Evolutionary conservation across 805 yeast species (phyloP).

Genomic region (Saccharomyces jurei): DNA sequence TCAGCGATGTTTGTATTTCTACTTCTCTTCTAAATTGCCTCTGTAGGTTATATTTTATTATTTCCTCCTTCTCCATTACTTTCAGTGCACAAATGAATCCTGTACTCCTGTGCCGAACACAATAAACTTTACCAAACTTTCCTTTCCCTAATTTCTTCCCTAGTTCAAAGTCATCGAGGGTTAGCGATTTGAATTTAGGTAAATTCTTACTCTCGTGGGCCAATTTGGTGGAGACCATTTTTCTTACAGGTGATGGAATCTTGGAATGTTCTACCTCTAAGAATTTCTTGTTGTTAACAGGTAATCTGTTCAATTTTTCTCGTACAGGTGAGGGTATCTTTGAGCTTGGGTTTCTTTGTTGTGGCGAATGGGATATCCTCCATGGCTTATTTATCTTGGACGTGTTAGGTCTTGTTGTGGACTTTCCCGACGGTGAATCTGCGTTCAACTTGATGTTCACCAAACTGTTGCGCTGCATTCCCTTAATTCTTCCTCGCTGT

Average conservation of each 20-base stretch:
- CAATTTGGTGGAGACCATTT: neutral
- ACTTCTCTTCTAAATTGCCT: constrained; percentile 84
- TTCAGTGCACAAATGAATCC: constrained; percentile 86
- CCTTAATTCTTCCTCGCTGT: constrained; percentile 2
- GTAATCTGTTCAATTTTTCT: neutral
- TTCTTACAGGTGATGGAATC: constrained; percentile 6
- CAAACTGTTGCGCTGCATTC: constrained; percentile 18
- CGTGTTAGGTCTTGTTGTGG: neutral
- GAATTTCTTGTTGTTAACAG: neutral
- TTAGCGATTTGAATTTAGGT: constrained; percentile 5
- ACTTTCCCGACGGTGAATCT: constrained; percentile 4
- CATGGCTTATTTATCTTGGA: constrained; percentile 7
- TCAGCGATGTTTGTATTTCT: constrained; percentile 74
- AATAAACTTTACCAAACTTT: constrained; percentile 85
- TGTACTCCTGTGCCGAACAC: constrained; percentile 66
- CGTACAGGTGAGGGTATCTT: neutral
- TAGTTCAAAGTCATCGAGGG: constrained; percentile 61
- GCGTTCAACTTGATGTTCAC: constrained; percentile 18
- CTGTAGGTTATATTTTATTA: constrained; percentile 67
- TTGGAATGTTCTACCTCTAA: constrained; percentile 1
- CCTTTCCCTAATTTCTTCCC: constrained; percentile 89
- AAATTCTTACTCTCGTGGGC: neutral
- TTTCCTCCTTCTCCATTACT: constrained; percentile 79
- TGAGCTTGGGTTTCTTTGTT: neutral
- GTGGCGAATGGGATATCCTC: constrained; percentile 14